Evolutionary conservation across 2,329 filamentous ascomycete species (phyloP).

Genomic region (Colletotrichum plurivorum): DNA sequence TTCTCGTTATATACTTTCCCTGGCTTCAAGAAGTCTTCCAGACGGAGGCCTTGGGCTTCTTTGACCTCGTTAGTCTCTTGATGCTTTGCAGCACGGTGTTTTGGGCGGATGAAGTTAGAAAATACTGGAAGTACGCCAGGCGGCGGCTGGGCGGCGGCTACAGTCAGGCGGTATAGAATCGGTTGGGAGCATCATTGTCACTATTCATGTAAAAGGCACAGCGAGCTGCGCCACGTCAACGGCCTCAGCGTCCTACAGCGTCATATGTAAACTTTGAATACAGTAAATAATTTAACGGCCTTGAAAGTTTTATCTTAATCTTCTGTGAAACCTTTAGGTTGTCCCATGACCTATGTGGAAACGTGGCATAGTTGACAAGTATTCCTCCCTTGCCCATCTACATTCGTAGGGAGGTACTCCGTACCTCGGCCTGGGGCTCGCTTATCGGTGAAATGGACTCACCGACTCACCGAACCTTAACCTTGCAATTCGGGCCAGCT

Average conservation of each 20-base stretch:
- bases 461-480: slow-evolving; percentile 41
- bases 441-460: slow-evolving; percentile 38
- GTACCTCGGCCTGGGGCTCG: slow-evolving; percentile 31
- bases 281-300: slow-evolving; percentile 37
- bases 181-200: slow-evolving; percentile 26
- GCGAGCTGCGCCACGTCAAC: slow-evolving; percentile 22
- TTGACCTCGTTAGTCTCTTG: slow-evolving; percentile 81
- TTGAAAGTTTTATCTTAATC: not conserved
- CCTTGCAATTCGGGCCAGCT: slow-evolving; percentile 40
- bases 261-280: slow-evolving; percentile 30
- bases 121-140: slow-evolving; percentile 78
- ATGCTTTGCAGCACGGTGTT: slow-evolving; percentile 90
- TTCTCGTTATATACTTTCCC: slow-evolving; percentile 94
- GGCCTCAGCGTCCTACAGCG: slow-evolving; percentile 10
- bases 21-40: slow-evolving; percentile 96
- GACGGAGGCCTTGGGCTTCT: slow-evolving; percentile 84
- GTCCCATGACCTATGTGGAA: slow-evolving; percentile 5
- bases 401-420: too few species aligned
- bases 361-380: slow-evolving; percentile 19
- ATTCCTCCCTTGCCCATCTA: slow-evolving; percentile 28
- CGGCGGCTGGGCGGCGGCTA: slow-evolving; percentile 72
- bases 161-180: slow-evolving; percentile 72
- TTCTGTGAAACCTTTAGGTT: not conserved
- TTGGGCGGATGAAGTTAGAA: slow-evolving; percentile 93
- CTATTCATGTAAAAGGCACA: slow-evolving; percentile 21